Base-by-base conservation (phyloP, 352 stramenopile species). In the Phytophthora multivora region DNA sequence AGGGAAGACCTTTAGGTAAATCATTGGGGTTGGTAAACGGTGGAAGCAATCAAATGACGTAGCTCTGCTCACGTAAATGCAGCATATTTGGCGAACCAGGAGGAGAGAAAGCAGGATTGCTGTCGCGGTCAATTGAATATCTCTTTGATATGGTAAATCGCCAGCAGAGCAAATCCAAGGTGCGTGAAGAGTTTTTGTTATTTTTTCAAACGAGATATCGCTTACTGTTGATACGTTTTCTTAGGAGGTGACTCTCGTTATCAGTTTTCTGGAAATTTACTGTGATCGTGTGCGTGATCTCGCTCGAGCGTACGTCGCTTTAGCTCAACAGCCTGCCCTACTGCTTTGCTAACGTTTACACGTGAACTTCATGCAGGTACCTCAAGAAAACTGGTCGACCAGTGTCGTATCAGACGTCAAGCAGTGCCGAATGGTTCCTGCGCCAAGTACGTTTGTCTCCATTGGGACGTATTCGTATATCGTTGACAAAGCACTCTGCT, bases 241-340 rank as follows among this genome's bases (percentile, higher is more conserved):
- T 2, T 63, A 93, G 86, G 81, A 88, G 70, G 79, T 91, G 13
- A 93, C 86, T 16, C 66, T 97, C 4, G 83, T 90, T 15, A 87
- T 97, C 42, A 96, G 88, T 45, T 97, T 98, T 69, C 66, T 98
- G 42, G 93, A 98, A 72, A 97, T 98, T 21, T 98, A 98, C 74
- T 97, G 90, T 45, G 93, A 98, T 55, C 88, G 89, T 18, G 86
- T 98, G 11, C 85, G 93, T 10, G 93, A 98, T 64, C 83, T 98
- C 10, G 86, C 91, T 5, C 75, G 90, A 69, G 91, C 93, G 66
- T 98, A 89, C 93, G 66, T 98, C 88, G 62, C 61, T 77, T 8
- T 36, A 19, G n/a, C 45, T 9, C 15, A 18, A 41, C 10, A 18
- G 13, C 28, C 18, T 39, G 4, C 51, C 10, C 40, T 31, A 12